A percentile compares a stretch with the other conserved stretches of the same genome.
Evolutionary conservation across 345 rosid species (phyloP).

Genomic region (Tarenaya hassleriana): DNA sequence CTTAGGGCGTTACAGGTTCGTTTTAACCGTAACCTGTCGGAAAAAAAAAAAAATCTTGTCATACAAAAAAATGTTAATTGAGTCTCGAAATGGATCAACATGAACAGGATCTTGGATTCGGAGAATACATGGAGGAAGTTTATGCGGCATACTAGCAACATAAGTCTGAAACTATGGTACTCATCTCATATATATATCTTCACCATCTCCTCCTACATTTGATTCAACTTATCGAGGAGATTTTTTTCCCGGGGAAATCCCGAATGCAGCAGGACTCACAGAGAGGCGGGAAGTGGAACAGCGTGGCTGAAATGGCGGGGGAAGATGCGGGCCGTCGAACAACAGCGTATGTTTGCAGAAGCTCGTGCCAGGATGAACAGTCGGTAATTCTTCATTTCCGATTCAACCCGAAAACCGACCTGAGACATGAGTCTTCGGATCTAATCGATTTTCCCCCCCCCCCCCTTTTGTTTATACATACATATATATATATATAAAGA

Average conservation of each 20-base stretch:
- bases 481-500: no score
- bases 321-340: slow-evolving; percentile 97
- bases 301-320: slow-evolving; percentile 83
- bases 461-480: no score
- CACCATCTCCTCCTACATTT: no score
- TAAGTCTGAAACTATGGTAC: slow-evolving; percentile 86
- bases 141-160: slow-evolving; percentile 97
- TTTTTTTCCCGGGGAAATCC: no score
- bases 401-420: slow-evolving; percentile 26
- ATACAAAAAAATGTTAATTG: no score
- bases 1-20: slow-evolving; percentile 89
- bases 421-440: slow-evolving; percentile 23
- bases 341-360: slow-evolving; percentile 99
- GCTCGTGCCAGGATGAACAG: slow-evolving; percentile 99
- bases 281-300: slow-evolving; percentile 86
- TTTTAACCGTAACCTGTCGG: no score
- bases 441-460: slow-evolving; percentile 21
- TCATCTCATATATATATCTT: neutral
- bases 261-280: slow-evolving; percentile 79
- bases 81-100: no score
- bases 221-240: no score
- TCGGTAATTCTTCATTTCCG: slow-evolving; percentile 49
- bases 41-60: no score
- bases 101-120: slow-evolving; percentile 87
- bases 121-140: slow-evolving; percentile 93